Percentiles rank a stretch among this genome's conserved stretches.
Conservation (phyloP, 805 yeast species). For the Saccharomycopsis sp. region DNA sequence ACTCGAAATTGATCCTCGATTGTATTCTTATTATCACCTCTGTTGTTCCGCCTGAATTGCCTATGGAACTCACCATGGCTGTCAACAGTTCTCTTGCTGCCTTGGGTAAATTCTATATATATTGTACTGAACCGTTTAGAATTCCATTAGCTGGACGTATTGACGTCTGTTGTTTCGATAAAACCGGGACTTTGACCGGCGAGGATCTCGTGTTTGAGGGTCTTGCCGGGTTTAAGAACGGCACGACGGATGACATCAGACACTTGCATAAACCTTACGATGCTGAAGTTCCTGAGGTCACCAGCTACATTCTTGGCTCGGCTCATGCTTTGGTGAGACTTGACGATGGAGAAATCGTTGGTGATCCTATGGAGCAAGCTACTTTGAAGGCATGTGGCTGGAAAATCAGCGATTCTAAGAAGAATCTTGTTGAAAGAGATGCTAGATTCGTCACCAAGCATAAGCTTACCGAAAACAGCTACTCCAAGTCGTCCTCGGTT, state of each 20-base stretch:
- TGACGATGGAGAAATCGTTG: slow-evolving; percentile 96
- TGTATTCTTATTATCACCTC: slow-evolving; percentile 95
- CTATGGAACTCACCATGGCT: slow-evolving; percentile 98
- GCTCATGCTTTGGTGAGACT: slow-evolving; percentile 93
- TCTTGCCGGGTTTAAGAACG: slow-evolving; percentile 66
- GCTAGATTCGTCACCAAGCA: slow-evolving; percentile 24
- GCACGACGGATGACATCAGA: slow-evolving; percentile 45
- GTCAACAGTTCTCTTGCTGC: slow-evolving; percentile 89
- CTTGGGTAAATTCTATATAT: slow-evolving; percentile 77
- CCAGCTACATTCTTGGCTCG: slow-evolving; percentile 86
- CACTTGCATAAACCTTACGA: slow-evolving; percentile 40
- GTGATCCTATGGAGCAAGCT: slow-evolving; percentile 99
- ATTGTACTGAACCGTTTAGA: slow-evolving; percentile 97
- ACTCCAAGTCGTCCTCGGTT: slow-evolving; percentile 33
- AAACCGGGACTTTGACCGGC: slow-evolving; percentile 96
- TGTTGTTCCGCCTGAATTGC: slow-evolving; percentile 97
- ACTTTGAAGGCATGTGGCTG: slow-evolving; percentile 84
- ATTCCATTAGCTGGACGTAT: slow-evolving; percentile 97
- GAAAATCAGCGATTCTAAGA: slow-evolving; percentile 55
- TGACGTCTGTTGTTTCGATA: slow-evolving; percentile 97
- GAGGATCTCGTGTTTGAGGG: slow-evolving; percentile 97
- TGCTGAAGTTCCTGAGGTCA: too few species aligned
- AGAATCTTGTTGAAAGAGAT: slow-evolving; percentile 58
- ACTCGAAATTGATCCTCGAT: slow-evolving; percentile 87
- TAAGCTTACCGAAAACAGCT: slow-evolving; percentile 18